phyloP scores from a whole-genome alignment of 139 green algal genomes.

The Coccomyxa sp. region DNA sequence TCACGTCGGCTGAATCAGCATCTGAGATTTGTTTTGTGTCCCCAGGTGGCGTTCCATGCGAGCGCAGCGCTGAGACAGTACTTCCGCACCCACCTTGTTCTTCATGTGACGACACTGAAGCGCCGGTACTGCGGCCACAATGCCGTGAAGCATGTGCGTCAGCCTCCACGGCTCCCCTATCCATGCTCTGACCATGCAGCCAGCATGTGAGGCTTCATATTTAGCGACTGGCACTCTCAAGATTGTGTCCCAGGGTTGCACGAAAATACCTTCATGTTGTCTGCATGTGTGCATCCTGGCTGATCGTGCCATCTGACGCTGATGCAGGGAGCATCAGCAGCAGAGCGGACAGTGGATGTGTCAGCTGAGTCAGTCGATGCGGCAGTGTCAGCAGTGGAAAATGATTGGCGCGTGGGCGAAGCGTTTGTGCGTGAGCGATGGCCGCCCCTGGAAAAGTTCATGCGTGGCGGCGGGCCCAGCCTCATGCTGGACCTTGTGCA shows the following conservation, averaged over 20 bases:
- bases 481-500: constrained; percentile 57
- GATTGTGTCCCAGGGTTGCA: too few relatives aligned
- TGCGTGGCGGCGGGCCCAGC: constrained; percentile 24
- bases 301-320: too few relatives aligned
- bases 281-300: too few relatives aligned
- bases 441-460: constrained; percentile 33
- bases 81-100: constrained; percentile 49
- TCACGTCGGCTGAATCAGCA: too few relatives aligned
- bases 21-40: too few relatives aligned
- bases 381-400: constrained; percentile 22
- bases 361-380: constrained; percentile 44
- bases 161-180: background rate
- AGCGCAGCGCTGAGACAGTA: constrained; percentile 55
- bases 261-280: too few relatives aligned
- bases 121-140: background rate
- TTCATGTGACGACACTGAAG: constrained; percentile 33
- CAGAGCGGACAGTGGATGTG: constrained; percentile 43
- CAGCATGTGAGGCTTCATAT: too few relatives aligned
- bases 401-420: constrained; percentile 34
- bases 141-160: background rate
- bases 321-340: background rate
- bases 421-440: constrained; percentile 43
- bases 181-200: too few relatives aligned
- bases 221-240: too few relatives aligned
- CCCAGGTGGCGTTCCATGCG: constrained; percentile 39